These are phyloP conservation scores for Fusarium pilosicola DNA, from an alignment of 2,329 filamentous ascomycete genomes.

Conservation along the genomic window DNA sequence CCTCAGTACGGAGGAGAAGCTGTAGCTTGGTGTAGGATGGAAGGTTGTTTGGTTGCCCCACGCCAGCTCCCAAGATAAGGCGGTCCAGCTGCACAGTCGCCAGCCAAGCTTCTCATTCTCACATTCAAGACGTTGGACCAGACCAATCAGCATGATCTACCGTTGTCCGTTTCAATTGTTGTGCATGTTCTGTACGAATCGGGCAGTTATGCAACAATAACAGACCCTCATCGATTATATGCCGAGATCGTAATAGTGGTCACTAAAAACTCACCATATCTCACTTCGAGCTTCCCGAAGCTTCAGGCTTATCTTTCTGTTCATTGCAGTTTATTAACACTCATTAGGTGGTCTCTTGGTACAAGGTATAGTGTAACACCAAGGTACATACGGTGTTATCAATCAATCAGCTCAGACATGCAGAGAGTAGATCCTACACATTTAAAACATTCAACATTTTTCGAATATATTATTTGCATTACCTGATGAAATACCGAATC, in stretches of 20 bases:
- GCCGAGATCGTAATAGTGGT: neutral
- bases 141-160: neutral
- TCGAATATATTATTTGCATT: neutral
- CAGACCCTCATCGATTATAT: neutral
- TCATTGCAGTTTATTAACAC: neutral
- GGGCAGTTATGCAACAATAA: neutral
- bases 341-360: neutral
- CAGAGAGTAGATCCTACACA: neutral
- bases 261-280: neutral
- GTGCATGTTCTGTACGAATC: neutral
- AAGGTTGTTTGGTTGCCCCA: constrained; percentile 8
- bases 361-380: neutral
- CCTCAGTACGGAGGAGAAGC: neutral
- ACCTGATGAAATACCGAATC: neutral
- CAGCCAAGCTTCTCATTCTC: neutral
- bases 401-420: neutral
- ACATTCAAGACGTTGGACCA: constrained; percentile 2
- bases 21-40: neutral
- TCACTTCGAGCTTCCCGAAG: neutral
- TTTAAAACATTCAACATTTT: neutral
- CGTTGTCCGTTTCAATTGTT: neutral
- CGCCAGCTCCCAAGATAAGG: constrained; percentile 8
- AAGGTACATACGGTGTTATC: neutral
- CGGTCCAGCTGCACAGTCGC: neutral
- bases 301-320: neutral